phyloP scores from a whole-genome alignment of 176 grass and related monocot genomes.

The Aegilops sharonensis region DNA sequence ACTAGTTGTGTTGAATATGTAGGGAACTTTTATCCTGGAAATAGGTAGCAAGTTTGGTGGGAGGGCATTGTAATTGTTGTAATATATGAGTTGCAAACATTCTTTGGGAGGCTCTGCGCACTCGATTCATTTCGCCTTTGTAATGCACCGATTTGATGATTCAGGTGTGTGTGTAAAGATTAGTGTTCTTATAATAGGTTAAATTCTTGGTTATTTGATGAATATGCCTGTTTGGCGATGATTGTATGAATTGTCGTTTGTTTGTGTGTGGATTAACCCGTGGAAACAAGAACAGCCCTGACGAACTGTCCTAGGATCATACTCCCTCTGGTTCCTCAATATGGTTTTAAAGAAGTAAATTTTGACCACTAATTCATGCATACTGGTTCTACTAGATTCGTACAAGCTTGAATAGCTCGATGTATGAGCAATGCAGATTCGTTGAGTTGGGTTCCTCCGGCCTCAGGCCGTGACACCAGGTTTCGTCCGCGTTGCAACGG shows the following conservation, averaged over 20 bases:
- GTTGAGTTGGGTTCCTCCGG: not conserved
- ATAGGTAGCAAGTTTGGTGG: slow-evolving; percentile 53
- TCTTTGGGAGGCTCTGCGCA: slow-evolving; percentile 51
- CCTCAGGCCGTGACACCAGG: too few relatives aligned
- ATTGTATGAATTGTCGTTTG: not conserved
- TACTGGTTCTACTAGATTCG: not conserved
- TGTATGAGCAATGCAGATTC: not conserved
- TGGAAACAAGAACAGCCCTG: not conserved
- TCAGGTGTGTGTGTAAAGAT: slow-evolving; percentile 4
- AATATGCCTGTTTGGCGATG: not conserved
- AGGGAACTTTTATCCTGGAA: slow-evolving; percentile 42
- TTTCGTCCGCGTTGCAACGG: too few relatives aligned
- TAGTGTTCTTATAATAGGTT: too few relatives aligned
- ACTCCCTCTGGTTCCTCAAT: not conserved
- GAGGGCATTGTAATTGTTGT: slow-evolving; percentile 54
- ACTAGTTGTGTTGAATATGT: slow-evolving; percentile 34
- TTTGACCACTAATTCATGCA: not conserved
- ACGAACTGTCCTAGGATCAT: not conserved
- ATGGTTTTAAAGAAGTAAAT: not conserved
- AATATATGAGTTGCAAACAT: slow-evolving; percentile 63
- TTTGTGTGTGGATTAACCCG: not conserved
- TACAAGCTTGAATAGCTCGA: not conserved
- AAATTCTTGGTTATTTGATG: not conserved
- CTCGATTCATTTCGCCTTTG: slow-evolving; percentile 28
- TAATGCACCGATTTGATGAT: slow-evolving; percentile 47